Conservation (phyloP, 75 land plant species). For the Azolla pinnata region DNA sequence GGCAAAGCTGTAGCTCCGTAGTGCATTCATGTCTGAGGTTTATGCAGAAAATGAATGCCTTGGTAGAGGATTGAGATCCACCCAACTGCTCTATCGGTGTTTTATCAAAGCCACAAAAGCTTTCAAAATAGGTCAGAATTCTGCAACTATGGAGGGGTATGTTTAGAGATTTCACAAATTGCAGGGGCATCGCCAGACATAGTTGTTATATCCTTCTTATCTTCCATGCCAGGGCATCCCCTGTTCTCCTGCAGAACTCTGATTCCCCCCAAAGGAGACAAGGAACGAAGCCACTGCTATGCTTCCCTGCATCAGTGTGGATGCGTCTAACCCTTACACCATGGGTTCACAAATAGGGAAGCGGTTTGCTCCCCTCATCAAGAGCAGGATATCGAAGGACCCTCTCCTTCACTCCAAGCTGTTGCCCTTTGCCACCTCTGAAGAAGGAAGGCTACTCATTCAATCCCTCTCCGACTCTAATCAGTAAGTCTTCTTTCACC, state of each 20-base stretch:
- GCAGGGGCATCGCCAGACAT: neutral
- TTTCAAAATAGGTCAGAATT: too few relatives aligned
- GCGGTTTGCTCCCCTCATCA: constrained; percentile 43
- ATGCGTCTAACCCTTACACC: constrained; percentile 24
- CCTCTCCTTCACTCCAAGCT: constrained; percentile 59
- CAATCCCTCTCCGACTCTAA: constrained; percentile 39
- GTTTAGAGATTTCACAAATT: neutral
- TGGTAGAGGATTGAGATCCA: too few relatives aligned
- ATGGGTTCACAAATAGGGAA: constrained; percentile 63
- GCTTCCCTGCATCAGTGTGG: constrained; percentile 18
- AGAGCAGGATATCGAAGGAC: constrained; percentile 51
- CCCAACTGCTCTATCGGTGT: too few relatives aligned
- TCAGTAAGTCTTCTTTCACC: constrained; percentile 9
- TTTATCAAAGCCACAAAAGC: too few relatives aligned
- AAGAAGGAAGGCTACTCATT: constrained; percentile 34
- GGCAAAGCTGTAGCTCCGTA: too few relatives aligned
- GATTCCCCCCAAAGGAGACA: too few relatives aligned
- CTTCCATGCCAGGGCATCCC: too few relatives aligned
- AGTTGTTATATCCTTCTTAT: too few relatives aligned
- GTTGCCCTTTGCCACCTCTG: constrained; percentile 56
- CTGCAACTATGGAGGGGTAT: neutral
- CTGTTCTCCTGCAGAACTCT: neutral
- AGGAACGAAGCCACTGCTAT: too few relatives aligned
- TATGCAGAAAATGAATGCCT: too few relatives aligned
- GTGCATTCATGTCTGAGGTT: too few relatives aligned